Evolutionary conservation across 176 grass and related monocot species (phyloP), one percentile per base, ranked within the genome.

Genomic region (Phyllostachys edulis): DNA sequence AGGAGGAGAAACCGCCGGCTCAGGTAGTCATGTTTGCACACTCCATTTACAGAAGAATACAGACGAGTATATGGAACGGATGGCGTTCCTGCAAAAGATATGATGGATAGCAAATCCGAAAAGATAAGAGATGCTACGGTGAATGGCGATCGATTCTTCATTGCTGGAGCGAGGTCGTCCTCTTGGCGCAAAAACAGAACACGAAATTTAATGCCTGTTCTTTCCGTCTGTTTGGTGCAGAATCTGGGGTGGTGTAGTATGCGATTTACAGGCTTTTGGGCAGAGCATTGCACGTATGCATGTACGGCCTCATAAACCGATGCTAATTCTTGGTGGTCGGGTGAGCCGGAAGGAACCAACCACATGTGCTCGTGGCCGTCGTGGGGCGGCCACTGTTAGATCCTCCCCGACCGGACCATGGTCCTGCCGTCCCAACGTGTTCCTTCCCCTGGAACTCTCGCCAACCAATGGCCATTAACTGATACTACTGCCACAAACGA

Each of bases 301-400:
- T 7, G 80, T 84, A 80, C 68, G 75, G 65, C 42, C 4, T 21
- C 55, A 41, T 64, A 78, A 72, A 20, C 86, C 45, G 63, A 65
- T 72, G 60, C 75, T 67, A 55, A 67, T 74, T 79, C 68, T 57
- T 39, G 52, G 41, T 51, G 72, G 61, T 61, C 46, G 54, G 79
- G 52, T 20, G 69, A 40, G 80, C 27, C 56, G 73, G 80, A 51
- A 52, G 64, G 86, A 88, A 77, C 73, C 64, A 36, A 20, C 7
- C 80, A 71, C 86, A 83, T 88, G 86, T 88, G 61, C 70, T 57
- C 3, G 50, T 67, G 77, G 68, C 7, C 3, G 56, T 20, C 17
- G 32, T 73, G 71, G 85, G 85, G 61, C 69, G 46, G 71, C 40
- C 63, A 11, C 29, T 27, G 27, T 52, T 56, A 67, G 78, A 81